Percentiles rank a stretch among this genome's conserved stretches.
Evolutionary conservation across 148 eudicot genomes (phyloP).

Genomic region (Chenopodium suecicum): DNA sequence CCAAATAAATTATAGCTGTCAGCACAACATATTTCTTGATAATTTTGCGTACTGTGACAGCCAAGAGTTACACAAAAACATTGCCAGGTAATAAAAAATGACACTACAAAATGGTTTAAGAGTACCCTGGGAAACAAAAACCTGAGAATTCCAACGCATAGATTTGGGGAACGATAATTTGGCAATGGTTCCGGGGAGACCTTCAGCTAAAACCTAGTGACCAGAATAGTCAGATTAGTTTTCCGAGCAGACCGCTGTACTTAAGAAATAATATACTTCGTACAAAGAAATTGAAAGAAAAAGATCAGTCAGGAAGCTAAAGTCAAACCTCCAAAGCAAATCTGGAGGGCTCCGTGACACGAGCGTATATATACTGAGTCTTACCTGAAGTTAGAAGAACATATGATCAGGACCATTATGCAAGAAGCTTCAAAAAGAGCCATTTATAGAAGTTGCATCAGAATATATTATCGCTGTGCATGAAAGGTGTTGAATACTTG

Average conservation of each 20-base stretch:
- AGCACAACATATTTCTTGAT: background rate
- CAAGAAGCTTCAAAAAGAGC: background rate
- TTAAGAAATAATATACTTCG: background rate
- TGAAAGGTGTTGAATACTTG: background rate
- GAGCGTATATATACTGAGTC: conserved; percentile 76
- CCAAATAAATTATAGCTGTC: conserved; percentile 1
- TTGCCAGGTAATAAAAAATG: background rate
- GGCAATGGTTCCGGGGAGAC: conserved; percentile 72
- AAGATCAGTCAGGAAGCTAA: background rate
- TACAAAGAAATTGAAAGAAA: background rate
- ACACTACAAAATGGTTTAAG: background rate
- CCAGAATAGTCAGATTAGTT: conserved; percentile 23
- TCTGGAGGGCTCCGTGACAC: conserved; percentile 79
- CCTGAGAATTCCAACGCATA: conserved; percentile 99
- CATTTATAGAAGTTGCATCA: background rate
- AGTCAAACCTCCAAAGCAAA: conserved; percentile 73
- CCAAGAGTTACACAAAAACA: background rate
- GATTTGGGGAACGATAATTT: conserved; percentile 90
- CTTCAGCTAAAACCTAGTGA: conserved; percentile 81
- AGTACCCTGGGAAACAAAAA: conserved; percentile 17
- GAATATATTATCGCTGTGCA: background rate
- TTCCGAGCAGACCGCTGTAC: background rate
- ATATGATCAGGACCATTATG: conserved; percentile 6
- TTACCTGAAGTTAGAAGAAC: conserved; percentile 55
- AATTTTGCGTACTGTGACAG: background rate